These are phyloP conservation scores for Fusarium compactum DNA, from an alignment of 2,329 filamentous ascomycete genomes.

Conservation along the genomic window DNA sequence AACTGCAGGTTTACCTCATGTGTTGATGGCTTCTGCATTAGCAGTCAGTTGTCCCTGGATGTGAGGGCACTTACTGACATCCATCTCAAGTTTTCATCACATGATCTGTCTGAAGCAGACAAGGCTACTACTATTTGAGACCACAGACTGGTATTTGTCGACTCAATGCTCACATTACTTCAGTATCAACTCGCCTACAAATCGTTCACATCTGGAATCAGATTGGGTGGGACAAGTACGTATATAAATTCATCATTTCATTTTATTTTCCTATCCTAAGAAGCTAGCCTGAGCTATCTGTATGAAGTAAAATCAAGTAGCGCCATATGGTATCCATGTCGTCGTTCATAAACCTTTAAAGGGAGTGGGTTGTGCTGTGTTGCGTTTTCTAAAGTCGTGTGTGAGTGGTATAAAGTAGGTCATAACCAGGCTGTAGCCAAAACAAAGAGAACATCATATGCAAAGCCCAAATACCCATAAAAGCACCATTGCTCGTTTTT, in stretches of 20 bases:
- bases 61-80: not conserved
- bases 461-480: conserved; percentile 26
- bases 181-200: not conserved
- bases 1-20: not conserved
- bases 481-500: conserved; percentile 44
- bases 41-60: too few species aligned
- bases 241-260: conserved; percentile 21
- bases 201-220: not conserved
- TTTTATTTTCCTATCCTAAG: conserved; percentile 42
- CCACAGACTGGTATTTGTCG: not conserved
- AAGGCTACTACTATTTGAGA: not conserved
- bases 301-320: conserved; percentile 33
- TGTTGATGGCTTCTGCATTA: not conserved
- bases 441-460: conserved; percentile 29
- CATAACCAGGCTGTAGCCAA: conserved; percentile 10
- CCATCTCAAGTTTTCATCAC: not conserved
- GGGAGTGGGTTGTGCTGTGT: conserved; percentile 29
- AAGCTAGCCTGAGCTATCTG: conserved; percentile 39
- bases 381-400: conserved; percentile 39
- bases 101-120: not conserved
- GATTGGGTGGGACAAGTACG: not conserved
- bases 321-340: conserved; percentile 39
- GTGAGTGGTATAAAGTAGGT: conserved; percentile 38
- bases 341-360: conserved; percentile 26
- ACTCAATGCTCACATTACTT: not conserved